Evolutionary conservation across 805 yeast species (phyloP), one percentile per base, ranked within the genome.

Genomic region (Hanseniaspora valbyensis): DNA sequence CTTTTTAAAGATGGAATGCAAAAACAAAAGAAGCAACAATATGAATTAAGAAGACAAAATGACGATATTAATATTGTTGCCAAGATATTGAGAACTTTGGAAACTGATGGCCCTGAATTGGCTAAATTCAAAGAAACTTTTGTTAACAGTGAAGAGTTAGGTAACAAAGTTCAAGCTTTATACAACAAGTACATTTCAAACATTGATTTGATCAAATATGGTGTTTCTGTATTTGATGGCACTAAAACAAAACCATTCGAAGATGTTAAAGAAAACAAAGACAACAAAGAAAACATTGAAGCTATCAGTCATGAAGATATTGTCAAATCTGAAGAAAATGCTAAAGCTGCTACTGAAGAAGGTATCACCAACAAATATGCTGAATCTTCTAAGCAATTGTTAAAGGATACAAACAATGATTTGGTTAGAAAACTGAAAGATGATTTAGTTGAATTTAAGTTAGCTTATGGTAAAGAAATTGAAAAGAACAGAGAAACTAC

Each of bases 1-100:
- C 25, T 63, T 56, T 60, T 73, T 71, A 64, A 66, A 66, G 42
- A 59, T 53, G 50, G 60, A 73, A 32, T 69, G 70, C 50, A 59
- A 67, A 50, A 59, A 66, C 39, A 75, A 74, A 75, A 64, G 67
- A 54, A 49, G 50, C 51, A 56, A 61, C 39, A 72, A 16, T 52
- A 52, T 42, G 44, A 53, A 10, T 22, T 40, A 21, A 55, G 55
- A 41, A 55, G 53, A 16, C 39, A 50, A n/a, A 29, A 59, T 36
- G 54, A 57, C 41, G 57, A 49, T 19, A 56, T 62, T 26, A 57
- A 69, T 54, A 70, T 72, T 10, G 52, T 58, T 25, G 60, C 66
- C 26, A 60, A 56, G 42, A 48, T 28, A 54, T 62, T 21, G 57
- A 50, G 38, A 50, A 54, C 46, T 55, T 52, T 57, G 28, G 50